These are phyloP conservation scores for Pelagophyceae sp. DNA, from an alignment of 352 stramenopile species.

Conservation along the genomic window DNA sequence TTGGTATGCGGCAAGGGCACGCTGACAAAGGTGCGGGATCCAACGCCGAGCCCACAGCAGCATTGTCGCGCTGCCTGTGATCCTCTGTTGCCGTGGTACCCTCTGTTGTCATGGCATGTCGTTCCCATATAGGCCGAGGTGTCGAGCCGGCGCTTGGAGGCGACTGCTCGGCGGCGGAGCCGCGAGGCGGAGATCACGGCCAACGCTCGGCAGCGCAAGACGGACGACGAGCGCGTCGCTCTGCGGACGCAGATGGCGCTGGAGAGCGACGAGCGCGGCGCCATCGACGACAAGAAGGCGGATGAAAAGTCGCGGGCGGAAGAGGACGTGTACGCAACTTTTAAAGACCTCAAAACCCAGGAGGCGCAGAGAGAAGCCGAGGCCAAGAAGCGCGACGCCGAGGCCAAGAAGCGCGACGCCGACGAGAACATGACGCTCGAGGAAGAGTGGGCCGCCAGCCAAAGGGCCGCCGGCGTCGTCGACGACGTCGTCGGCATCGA, in stretches of 20 bases:
- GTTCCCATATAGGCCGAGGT: constrained; percentile 33
- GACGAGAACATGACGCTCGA: constrained; percentile 6
- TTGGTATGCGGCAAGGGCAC: background rate
- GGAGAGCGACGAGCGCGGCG: constrained; percentile 31
- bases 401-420: background rate
- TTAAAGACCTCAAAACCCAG: constrained; percentile 29
- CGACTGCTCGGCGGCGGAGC: constrained; percentile 26
- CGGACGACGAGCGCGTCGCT: constrained; percentile 39
- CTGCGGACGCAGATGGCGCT: constrained; percentile 39
- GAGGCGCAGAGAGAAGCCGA: constrained; percentile 10
- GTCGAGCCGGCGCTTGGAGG: constrained; percentile 22
- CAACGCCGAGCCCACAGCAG: too few relatives aligned
- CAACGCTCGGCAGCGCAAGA: constrained; percentile 31
- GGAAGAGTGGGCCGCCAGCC: too few relatives aligned
- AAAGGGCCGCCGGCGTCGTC: too few relatives aligned
- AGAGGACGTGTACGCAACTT: constrained; percentile 35
- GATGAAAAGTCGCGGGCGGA: constrained; percentile 37
- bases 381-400: background rate
- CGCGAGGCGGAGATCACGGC: constrained; percentile 28
- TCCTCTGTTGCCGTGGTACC: too few relatives aligned
- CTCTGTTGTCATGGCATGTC: too few relatives aligned
- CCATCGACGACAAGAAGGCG: constrained; percentile 39
- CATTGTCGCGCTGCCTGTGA: too few relatives aligned
- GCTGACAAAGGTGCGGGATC: too few relatives aligned
- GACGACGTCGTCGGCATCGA: too few relatives aligned